Evolutionary conservation across 2,329 filamentous ascomycete genomes (phyloP).

Genomic region (Calonectria pseudoturangicola): DNA sequence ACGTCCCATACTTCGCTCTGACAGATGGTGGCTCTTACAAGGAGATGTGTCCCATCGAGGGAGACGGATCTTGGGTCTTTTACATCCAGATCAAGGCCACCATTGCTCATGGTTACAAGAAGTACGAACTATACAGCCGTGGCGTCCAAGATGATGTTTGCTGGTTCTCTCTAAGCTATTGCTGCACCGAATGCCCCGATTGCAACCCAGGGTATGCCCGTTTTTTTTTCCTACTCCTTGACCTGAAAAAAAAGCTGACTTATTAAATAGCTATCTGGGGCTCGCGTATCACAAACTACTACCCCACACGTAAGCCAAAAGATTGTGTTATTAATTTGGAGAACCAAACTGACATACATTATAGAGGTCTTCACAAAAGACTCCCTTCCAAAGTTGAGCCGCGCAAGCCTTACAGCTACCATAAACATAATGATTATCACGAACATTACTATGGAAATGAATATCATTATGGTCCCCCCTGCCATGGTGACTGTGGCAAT

Average conservation of each 20-base stretch:
- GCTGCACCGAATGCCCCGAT: constrained; percentile 51
- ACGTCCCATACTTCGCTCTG: constrained; percentile 52
- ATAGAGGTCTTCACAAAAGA: background rate
- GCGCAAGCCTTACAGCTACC: constrained; percentile 24
- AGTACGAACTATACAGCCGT: constrained; percentile 52
- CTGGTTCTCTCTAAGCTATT: constrained; percentile 55
- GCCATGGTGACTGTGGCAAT: background rate
- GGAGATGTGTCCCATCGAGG: constrained; percentile 53
- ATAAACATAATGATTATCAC: constrained; percentile 34
- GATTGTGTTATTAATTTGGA: background rate
- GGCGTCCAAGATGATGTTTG: constrained; percentile 46
- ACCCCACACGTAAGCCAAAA: background rate
- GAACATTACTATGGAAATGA: constrained; percentile 23
- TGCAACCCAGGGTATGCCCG: constrained; percentile 46
- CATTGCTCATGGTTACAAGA: constrained; percentile 49
- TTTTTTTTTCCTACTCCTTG: background rate
- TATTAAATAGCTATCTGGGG: background rate
- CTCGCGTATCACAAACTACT: constrained; percentile 6
- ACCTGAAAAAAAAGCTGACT: background rate
- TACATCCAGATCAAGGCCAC: constrained; percentile 54
- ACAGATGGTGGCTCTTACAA: constrained; percentile 50
- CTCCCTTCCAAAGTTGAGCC: constrained; percentile 10
- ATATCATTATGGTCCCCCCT: constrained; percentile 15
- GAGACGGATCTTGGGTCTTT: constrained; percentile 53
- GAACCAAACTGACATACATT: background rate